Evolutionary conservation across 768 basidiomycete genomes (phyloP).

Genomic region (Xerocomellus intermedius): DNA sequence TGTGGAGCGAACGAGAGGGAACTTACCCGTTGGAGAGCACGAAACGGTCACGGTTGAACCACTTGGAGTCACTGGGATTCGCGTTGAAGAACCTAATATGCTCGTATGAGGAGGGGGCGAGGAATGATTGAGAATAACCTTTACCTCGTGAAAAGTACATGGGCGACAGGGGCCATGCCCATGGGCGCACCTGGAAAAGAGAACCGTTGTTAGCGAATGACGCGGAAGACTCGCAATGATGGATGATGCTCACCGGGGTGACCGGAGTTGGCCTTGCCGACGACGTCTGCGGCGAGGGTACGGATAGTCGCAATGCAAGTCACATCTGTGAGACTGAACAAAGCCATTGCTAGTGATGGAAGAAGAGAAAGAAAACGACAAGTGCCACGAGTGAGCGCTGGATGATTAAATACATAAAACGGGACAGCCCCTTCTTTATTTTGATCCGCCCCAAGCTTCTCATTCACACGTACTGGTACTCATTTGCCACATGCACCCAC

Average conservation of each 20-base stretch:
- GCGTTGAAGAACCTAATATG: conserved; percentile 72
- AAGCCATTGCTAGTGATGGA: conserved; percentile 36
- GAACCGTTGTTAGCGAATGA: conserved; percentile 6
- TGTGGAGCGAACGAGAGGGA: not conserved
- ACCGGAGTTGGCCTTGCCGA: conserved; percentile 89
- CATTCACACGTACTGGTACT: conserved; percentile 1
- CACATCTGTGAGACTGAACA: conserved; percentile 47
- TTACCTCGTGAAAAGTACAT: conserved; percentile 76
- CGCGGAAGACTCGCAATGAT: not conserved
- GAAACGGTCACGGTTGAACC: conserved; percentile 97
- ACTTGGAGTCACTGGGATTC: conserved; percentile 86
- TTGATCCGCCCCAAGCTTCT: conserved; percentile 1
- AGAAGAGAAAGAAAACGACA: conserved; percentile 7
- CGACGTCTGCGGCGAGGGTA: conserved; percentile 72
- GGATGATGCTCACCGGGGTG: conserved; percentile 61
- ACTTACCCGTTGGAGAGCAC: conserved; percentile 92
- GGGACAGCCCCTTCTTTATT: not conserved
- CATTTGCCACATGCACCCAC: conserved; percentile 58
- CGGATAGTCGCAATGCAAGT: conserved; percentile 70
- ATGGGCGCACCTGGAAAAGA: conserved; percentile 75
- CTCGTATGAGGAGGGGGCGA: not conserved
- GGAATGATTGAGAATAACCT: not conserved
- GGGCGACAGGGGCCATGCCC: conserved; percentile 87
- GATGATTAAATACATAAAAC: conserved; percentile 12
- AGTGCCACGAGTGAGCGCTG: not conserved